Evolutionary conservation across 768 basidiomycete genomes (phyloP).

Genomic region (Leccinum imitatum): DNA sequence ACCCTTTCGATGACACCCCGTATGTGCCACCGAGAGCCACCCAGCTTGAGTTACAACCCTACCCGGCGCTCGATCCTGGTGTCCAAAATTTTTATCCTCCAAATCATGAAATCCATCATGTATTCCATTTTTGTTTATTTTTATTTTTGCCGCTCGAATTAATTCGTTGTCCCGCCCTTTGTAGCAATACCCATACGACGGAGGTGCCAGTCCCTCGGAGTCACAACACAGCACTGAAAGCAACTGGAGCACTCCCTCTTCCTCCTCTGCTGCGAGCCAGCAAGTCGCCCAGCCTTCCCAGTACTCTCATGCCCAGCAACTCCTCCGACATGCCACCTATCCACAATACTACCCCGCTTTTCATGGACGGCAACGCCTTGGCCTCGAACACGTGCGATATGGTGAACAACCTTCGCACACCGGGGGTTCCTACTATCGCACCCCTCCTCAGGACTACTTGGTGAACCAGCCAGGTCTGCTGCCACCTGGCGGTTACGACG

Average conservation of each 20-base stretch:
- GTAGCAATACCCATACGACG: conserved; percentile 21
- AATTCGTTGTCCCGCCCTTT: not conserved
- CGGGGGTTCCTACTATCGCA: conserved; percentile 18
- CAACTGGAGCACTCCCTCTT: conserved; percentile 28
- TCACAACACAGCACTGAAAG: conserved; percentile 27
- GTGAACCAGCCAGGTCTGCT: conserved; percentile 4
- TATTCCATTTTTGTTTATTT: conserved; percentile 4
- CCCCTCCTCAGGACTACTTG: conserved; percentile 12
- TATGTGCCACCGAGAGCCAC: conserved; percentile 29
- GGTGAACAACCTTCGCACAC: conserved; percentile 13
- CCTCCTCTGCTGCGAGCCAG: conserved; percentile 23
- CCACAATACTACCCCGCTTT: conserved; percentile 26
- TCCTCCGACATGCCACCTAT: conserved; percentile 1
- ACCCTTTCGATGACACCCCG: conserved; percentile 29
- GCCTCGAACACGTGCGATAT: conserved; percentile 22
- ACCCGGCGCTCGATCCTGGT: conserved; percentile 18
- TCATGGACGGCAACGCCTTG: conserved; percentile 21
- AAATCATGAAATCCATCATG: conserved; percentile 17
- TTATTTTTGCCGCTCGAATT: not conserved
- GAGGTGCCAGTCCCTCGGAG: conserved; percentile 24
- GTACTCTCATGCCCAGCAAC: conserved; percentile 8
- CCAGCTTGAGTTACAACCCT: conserved; percentile 20
- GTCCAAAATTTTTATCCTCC: conserved; percentile 7
- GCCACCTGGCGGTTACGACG: conserved; percentile 18
- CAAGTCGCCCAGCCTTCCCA: conserved; percentile 11